phyloP scores from a whole-genome alignment of 257 asterid genomes.

The Salvia splendens region DNA sequence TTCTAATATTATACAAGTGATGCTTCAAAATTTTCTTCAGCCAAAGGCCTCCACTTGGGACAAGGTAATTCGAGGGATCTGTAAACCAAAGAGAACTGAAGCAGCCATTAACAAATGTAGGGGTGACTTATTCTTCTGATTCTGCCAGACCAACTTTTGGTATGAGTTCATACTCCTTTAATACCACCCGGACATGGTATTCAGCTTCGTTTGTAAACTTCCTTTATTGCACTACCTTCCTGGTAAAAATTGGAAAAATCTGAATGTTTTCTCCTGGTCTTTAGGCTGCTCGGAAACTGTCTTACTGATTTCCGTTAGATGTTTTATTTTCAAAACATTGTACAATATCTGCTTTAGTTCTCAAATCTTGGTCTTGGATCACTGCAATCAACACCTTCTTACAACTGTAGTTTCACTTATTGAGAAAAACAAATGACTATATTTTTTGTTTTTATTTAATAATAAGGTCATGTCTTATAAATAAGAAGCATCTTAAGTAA shows the following conservation, averaged over 20 bases:
- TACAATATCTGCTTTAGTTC: background rate
- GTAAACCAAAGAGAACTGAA: slow-evolving; percentile 62
- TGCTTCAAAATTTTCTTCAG: slow-evolving; percentile 71
- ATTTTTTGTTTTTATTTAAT: background rate
- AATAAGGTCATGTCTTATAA: background rate
- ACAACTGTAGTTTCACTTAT: background rate
- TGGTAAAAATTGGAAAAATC: slow-evolving; percentile 2
- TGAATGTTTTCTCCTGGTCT: background rate
- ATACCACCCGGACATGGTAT: slow-evolving; percentile 5
- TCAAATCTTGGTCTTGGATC: background rate
- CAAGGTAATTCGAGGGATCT: slow-evolving; percentile 59
- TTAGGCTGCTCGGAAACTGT: background rate
- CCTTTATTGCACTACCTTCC: slow-evolving; percentile 6
- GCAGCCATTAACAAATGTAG: slow-evolving; percentile 77
- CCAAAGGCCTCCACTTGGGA: slow-evolving; percentile 84
- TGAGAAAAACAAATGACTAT: background rate
- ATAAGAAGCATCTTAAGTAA: background rate
- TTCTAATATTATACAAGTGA: slow-evolving; percentile 62
- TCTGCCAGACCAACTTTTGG: slow-evolving; percentile 32
- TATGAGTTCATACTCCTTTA: slow-evolving; percentile 1
- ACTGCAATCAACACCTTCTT: background rate
- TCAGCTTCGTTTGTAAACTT: slow-evolving; percentile 8
- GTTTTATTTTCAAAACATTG: background rate
- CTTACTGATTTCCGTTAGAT: background rate
- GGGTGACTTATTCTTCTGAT: slow-evolving; percentile 61